A percentile compares a stretch with the other conserved stretches of the same genome.
These are phyloP conservation scores for Chalaropsis thielavioides DNA, from an alignment of 2,329 filamentous ascomycete genomes.

Conservation along the genomic window DNA sequence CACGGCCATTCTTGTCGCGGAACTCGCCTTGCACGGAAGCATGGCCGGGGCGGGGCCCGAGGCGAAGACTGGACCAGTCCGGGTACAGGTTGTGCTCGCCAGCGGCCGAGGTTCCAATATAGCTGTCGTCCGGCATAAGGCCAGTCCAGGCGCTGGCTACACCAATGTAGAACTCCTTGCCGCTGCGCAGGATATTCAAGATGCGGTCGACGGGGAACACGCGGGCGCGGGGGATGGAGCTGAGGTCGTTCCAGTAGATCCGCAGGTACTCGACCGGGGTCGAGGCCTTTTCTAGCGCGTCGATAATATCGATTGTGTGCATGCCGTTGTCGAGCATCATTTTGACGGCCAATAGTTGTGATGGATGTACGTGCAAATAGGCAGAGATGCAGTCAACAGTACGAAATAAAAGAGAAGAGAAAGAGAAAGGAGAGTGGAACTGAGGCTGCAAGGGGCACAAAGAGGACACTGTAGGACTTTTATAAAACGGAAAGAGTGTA, in stretches of 20 bases:
- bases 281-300: not conserved
- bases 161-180: constrained; percentile 36
- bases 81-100: constrained; percentile 55
- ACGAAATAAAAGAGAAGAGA: not conserved
- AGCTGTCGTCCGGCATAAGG: constrained; percentile 51
- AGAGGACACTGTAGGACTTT: not conserved
- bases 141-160: constrained; percentile 51
- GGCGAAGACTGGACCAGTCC: constrained; percentile 47
- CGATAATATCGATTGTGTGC: not conserved
- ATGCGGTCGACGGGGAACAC: constrained; percentile 51
- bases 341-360: not conserved
- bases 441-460: not conserved
- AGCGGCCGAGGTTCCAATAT: constrained; percentile 39
- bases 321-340: not conserved
- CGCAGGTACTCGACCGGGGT: constrained; percentile 42
- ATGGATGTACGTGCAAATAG: not conserved
- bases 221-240: constrained; percentile 50
- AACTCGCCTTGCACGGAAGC: constrained; percentile 56
- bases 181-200: constrained; percentile 30
- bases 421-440: not conserved
- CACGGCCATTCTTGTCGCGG: constrained; percentile 37
- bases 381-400: not conserved
- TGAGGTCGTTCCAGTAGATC: constrained; percentile 66
- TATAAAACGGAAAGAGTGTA: not conserved
- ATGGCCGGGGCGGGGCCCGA: constrained; percentile 44